Base-by-base conservation (phyloP, 1,284 basidiomycete species). In the Cryptococcus sp. region DNA sequence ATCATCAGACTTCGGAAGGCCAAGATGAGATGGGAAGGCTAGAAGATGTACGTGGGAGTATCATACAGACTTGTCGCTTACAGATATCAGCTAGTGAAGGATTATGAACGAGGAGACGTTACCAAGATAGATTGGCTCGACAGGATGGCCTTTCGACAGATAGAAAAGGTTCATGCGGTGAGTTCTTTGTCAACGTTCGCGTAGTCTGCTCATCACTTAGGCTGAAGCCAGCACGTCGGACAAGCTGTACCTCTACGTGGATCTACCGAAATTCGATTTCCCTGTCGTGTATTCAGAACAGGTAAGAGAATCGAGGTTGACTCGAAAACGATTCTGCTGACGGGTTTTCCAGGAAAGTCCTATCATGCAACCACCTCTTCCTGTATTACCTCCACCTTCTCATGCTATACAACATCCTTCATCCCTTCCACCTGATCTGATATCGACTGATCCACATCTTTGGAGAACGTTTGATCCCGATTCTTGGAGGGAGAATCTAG, bases 401-500 rank as follows among this genome's bases (percentile, higher is more conserved):
- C 67, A 60, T 35, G 56, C 52, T n/a, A 61, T 60, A 34, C 62
- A 65, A 15, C 59, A 61, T 3, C 50, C 72, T 0, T 70, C 73
- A 0, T 65, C 78, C 1, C 67, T 79, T 6, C 74, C 78, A 2
- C 70, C 79, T 7, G 67, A 80, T 33, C 73, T 81, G 50, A 76
- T 85, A 6, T 70, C 82, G 4, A 67, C 79, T 66, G 89, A 91
- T 63, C 77, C 83, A 15, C 83, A 85, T 63, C 77, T 94, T 0
- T 98, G 95, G 88, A 83, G 85, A n/a, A 83, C 97, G 31, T 82
- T 90, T 46, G 96, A 99, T 66, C 93, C 94, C 2, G 95, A 98
- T 59, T 65, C 70, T 82, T 91, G 65, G 83, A 4, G 84, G 86
- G 56, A 98, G 65, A 98, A 98, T 68, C 92, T 94, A 0, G 92